Base-by-base conservation (phyloP, 176 grass and related monocot species). In the Paspalum vaginatum region DNA sequence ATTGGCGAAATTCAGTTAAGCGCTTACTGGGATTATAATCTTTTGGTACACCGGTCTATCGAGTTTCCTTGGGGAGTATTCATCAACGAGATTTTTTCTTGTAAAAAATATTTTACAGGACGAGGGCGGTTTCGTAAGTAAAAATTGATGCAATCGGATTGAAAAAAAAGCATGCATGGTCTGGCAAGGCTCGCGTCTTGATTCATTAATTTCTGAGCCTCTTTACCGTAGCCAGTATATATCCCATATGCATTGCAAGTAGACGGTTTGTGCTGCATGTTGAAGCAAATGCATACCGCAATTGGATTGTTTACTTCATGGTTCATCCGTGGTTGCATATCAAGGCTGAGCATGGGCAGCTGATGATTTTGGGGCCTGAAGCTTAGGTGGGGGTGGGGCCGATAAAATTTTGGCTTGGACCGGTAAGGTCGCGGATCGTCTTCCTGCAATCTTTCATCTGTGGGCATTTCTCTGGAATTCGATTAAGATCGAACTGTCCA, bases 1-100 rank as follows among this genome's bases (percentile, higher is more conserved):
- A 81, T 75, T 85, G 65, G 87, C 64, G 5, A 65, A 77, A 77
- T 81, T 81, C 57, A 17, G 50, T 71, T 76, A 39, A 71, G 79
- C 42, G 47, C 49, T 55, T 83, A 73, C 44, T 37, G 45, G 17
- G 72, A 76, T 61, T 52, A 55, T 52, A 55, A 79, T 24, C 18
- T 48, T 48, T 70, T 44, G 46, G 70, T 65, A 17, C 41, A 27
- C 16, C 16, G 63, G 5, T 80, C 64, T 66, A 45, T 80, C 39
- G 38, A 75, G 11, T 13, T 70, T 59, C 52, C 22, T 24, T 66
- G 12, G 4, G 20, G 11, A 3, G 76, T 11, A 40, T 64, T 78
- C 11, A 65, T 65, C 26, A 41, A 6, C 40, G 18, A 51, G 22
- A n/a, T 3, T 77, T 20, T 20, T 62, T 37, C 20, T 48, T 25